These are phyloP conservation scores for Discostella stelligera DNA, from an alignment of 352 stramenopile species.

Conservation along the genomic window DNA sequence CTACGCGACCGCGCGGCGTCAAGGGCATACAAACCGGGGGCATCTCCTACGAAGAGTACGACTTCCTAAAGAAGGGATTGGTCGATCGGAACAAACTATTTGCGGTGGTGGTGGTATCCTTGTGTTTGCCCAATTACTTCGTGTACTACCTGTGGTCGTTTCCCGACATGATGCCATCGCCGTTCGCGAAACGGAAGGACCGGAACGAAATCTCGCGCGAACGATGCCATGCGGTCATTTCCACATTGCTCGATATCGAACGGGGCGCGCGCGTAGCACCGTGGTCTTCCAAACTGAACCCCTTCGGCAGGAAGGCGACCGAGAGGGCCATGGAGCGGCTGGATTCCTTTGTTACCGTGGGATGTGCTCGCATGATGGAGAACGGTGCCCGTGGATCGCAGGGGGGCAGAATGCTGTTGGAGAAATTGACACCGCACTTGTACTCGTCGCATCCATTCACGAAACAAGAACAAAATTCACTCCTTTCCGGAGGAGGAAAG, in stretches of 20 bases:
- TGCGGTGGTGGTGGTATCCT: constrained; percentile 24
- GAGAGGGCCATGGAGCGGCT: constrained; percentile 51
- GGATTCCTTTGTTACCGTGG: constrained; percentile 9
- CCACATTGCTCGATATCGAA: constrained; percentile 66
- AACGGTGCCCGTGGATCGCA: constrained; percentile 16
- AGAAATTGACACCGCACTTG: constrained; percentile 26
- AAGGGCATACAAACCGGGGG: constrained; percentile 51
- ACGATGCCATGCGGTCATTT: constrained; percentile 64
- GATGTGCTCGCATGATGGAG: constrained; percentile 17
- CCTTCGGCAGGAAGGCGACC: constrained; percentile 65
- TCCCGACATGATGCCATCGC: constrained; percentile 67
- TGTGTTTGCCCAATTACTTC: constrained; percentile 64
- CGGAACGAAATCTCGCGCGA: constrained; percentile 48
- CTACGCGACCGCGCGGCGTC: constrained; percentile 36
- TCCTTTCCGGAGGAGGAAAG: constrained; percentile 9
- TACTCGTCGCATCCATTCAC: constrained; percentile 21
- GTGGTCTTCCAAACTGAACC: constrained; percentile 64
- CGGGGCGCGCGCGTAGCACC: constrained; percentile 49
- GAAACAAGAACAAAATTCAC: constrained; percentile 19
- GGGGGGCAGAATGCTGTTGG: constrained; percentile 27
- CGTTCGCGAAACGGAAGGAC: constrained; percentile 56
- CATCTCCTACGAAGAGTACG: constrained; percentile 74
- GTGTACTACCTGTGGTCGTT: constrained; percentile 64
- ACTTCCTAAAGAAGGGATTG: constrained; percentile 70
- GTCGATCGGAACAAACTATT: constrained; percentile 72